phyloP scores from a whole-genome alignment of 148 eudicot species.

The Spergularia bocconei region DNA sequence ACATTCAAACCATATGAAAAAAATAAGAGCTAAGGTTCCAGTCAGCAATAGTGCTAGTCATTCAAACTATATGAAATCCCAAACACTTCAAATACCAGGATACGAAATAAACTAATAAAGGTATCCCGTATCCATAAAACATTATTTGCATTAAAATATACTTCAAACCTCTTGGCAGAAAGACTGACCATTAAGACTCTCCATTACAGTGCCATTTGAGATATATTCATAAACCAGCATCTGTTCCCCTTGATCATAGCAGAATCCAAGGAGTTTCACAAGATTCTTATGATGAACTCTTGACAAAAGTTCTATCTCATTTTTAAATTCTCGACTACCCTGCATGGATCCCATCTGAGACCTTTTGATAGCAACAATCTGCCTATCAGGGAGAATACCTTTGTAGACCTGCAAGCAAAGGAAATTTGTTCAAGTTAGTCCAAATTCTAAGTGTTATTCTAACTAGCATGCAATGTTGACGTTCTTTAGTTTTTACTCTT shows the following conservation, averaged over 20 bases:
- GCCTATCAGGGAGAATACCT: constrained; percentile 59
- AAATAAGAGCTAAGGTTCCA: too few relatives aligned
- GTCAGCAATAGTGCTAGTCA: neutral
- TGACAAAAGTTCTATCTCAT: constrained; percentile 86
- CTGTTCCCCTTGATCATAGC: constrained; percentile 74
- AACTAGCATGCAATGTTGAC: too few relatives aligned
- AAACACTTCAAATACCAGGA: neutral
- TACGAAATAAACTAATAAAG: neutral
- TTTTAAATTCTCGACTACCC: constrained; percentile 76
- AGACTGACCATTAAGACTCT: constrained; percentile 61
- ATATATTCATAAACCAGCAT: constrained; percentile 80
- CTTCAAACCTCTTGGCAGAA: neutral
- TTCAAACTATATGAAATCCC: neutral
- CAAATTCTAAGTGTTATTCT: neutral
- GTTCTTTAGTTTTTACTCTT: too few relatives aligned
- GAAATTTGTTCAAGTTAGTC: neutral
- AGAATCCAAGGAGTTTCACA: constrained; percentile 78
- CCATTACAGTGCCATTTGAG: constrained; percentile 74
- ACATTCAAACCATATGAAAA: too few relatives aligned
- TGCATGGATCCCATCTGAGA: constrained; percentile 74
- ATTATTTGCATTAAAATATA: neutral
- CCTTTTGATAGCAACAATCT: constrained; percentile 74
- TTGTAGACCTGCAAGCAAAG: constrained; percentile 53
- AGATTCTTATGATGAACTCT: constrained; percentile 94
- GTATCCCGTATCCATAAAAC: neutral